Evolutionary conservation across 176 grass and related monocot genomes (phyloP), one percentile per base, ranked within the genome.

Genomic region (Aegilops tauschii): DNA sequence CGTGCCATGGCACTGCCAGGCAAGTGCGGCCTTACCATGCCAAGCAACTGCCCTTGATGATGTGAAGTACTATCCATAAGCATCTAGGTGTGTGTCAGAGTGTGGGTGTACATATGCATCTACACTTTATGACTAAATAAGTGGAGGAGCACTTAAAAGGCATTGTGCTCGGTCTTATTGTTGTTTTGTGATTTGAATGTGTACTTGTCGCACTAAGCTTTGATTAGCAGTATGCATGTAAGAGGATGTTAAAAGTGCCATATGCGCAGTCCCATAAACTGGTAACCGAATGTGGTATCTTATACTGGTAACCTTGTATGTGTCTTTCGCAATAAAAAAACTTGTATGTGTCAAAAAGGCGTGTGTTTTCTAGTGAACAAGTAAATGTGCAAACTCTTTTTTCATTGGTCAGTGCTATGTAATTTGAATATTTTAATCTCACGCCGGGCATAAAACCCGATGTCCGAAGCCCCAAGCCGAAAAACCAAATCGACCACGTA

Each of bases 1-100:
- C 78, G 90, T 7, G 93, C 50, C 1, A 54, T 18, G 50, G 50
- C 50, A 18, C 50, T 54, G 1, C 50, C 50, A 54, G 16, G 50
- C 74, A 77, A 77, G 29, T 77, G 74, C 28, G 74, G 49, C 3
- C 74, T 77, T 50, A 34, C 74, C 74, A 37, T 61, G 76, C 76
- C 76, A 21, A 16, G 3, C 32, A 62, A 62, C 76, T 79, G 76
- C 54, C 62, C 72, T 4, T 49, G 40, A 75, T 75, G n/a, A 74
- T 47, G 2, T 0, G 61, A 54, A 1, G 16, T 54, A 25, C 61
- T 54, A 54, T 54, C 16, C 45, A 2, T 18, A 54, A 54, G 50
- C 16, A 54, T 54, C 50, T 54, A 54, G 1, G 50, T 18, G 50
- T 54, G 50, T 54, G 50, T 18, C 5, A 18, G 16, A 54, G 50